Evolutionary conservation across 179 eudicot genomes (phyloP).

Genomic region (Silene vulgaris): DNA sequence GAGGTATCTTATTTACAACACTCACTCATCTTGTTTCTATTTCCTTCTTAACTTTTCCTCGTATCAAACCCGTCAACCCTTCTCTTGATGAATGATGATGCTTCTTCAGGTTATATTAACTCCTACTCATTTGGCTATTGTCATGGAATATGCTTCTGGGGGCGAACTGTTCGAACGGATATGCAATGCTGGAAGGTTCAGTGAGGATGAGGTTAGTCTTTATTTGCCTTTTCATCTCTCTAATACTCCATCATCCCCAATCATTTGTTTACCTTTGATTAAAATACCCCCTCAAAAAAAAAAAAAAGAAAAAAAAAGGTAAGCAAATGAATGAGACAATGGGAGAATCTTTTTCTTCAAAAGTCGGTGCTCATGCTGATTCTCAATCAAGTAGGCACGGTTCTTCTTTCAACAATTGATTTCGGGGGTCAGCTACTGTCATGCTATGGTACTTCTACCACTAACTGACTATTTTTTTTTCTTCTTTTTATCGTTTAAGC

Average conservation of each 20-base stretch:
- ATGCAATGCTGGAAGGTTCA: constrained; percentile 89
- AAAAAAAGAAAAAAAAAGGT: too few relatives aligned
- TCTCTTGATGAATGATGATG: neutral
- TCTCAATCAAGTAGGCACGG: constrained; percentile 55
- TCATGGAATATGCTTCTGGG: constrained; percentile 93
- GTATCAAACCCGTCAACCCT: neutral
- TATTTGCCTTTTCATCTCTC: neutral
- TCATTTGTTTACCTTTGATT: too few relatives aligned
- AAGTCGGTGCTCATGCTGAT: constrained; percentile 8
- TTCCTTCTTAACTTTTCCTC: too few relatives aligned
- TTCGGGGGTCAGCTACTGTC: constrained; percentile 94
- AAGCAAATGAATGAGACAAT: too few relatives aligned
- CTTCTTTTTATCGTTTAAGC: neutral
- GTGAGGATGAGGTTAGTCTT: constrained; percentile 76
- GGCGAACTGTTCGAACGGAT: constrained; percentile 92
- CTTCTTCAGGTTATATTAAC: constrained; percentile 61
- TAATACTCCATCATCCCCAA: too few relatives aligned
- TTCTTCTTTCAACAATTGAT: constrained; percentile 89
- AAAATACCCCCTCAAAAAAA: too few relatives aligned
- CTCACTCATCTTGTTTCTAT: too few relatives aligned
- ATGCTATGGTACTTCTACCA: constrained; percentile 55
- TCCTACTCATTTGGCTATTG: constrained; percentile 90
- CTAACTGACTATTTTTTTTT: neutral
- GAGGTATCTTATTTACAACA: constrained; percentile 39
- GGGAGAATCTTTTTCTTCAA: neutral